Percentiles rank a stretch among this genome's conserved stretches.
Conservation (phyloP, 1,284 basidiomycete species). For the Cerioporus squamosus region DNA sequence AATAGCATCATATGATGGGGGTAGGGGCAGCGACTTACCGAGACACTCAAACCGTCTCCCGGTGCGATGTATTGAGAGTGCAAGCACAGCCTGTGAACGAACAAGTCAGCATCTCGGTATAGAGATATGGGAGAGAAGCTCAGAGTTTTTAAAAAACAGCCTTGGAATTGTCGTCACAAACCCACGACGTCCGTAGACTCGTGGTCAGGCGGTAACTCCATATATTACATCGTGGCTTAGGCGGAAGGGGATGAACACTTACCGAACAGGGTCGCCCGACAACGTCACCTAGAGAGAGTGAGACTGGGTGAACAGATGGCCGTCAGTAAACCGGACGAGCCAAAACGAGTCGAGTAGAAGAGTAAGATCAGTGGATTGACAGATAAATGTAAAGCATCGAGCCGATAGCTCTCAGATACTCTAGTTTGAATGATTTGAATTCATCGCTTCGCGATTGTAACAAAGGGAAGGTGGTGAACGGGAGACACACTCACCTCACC, state of each 20-base stretch:
- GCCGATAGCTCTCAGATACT: constrained; percentile 77
- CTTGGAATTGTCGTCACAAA: constrained; percentile 72
- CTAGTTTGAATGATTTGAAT: constrained; percentile 79
- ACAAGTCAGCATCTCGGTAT: not conserved
- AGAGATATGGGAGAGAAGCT: constrained; percentile 26
- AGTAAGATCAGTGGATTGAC: constrained; percentile 68
- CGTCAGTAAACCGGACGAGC: not conserved
- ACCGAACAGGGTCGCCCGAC: not conserved
- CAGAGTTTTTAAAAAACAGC: constrained; percentile 74
- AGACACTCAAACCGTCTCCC: too few species aligned
- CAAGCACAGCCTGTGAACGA: too few species aligned
- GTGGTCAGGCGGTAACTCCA: constrained; percentile 82
- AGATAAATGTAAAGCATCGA: constrained; percentile 70
- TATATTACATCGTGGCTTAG: constrained; percentile 37
- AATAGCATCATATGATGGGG: constrained; percentile 48
- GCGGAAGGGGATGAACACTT: constrained; percentile 7
- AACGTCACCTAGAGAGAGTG: too few species aligned
- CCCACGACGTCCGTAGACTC: constrained; percentile 38
- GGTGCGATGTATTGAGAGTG: too few species aligned
- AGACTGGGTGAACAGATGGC: not conserved
- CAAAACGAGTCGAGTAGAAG: not conserved
- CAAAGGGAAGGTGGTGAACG: not conserved
- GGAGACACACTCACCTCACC: constrained; percentile 8
- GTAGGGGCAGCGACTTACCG: constrained; percentile 30
- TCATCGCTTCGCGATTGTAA: constrained; percentile 50